These are phyloP conservation scores for Fusarium protoensiforme DNA, from an alignment of 2,329 filamentous ascomycete species.

Conservation along the genomic window DNA sequence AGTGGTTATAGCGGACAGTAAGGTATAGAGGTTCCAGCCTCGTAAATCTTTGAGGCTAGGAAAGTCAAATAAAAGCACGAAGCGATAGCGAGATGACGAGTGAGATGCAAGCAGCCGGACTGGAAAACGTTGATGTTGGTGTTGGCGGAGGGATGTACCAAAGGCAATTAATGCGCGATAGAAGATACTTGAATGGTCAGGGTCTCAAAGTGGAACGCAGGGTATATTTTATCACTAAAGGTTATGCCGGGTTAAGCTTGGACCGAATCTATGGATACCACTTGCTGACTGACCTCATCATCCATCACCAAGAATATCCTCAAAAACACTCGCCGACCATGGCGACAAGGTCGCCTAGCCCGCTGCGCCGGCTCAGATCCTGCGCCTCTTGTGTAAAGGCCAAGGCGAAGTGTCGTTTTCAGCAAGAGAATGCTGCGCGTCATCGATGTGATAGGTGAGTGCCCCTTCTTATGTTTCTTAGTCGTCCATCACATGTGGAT, in stretches of 20 bases:
- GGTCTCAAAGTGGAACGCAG: neutral
- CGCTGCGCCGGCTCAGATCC: constrained; percentile 44
- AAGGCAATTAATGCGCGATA: neutral
- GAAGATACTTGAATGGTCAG: neutral
- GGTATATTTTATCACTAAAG: neutral
- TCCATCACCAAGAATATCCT: neutral
- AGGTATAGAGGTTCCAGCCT: neutral
- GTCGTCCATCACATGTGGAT: neutral
- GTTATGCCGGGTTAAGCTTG: neutral
- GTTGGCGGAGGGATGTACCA: neutral
- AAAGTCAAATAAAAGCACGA: neutral
- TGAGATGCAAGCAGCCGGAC: neutral
- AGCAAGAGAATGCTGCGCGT: constrained; percentile 28
- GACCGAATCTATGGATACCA: neutral
- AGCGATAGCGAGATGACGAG: neutral
- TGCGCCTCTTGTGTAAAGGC: constrained; percentile 44
- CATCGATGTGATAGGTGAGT: constrained; percentile 45
- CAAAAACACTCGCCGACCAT: constrained; percentile 2
- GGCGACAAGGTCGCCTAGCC: constrained; percentile 37
- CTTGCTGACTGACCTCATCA: neutral
- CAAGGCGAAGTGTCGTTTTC: constrained; percentile 46
- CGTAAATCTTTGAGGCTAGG: neutral
- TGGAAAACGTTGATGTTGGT: neutral
- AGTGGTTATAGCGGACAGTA: neutral
- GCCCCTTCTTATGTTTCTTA: neutral